Conservation (phyloP, 495 filamentous ascomycete species). For the Hypoxylon lenormandii region DNA sequence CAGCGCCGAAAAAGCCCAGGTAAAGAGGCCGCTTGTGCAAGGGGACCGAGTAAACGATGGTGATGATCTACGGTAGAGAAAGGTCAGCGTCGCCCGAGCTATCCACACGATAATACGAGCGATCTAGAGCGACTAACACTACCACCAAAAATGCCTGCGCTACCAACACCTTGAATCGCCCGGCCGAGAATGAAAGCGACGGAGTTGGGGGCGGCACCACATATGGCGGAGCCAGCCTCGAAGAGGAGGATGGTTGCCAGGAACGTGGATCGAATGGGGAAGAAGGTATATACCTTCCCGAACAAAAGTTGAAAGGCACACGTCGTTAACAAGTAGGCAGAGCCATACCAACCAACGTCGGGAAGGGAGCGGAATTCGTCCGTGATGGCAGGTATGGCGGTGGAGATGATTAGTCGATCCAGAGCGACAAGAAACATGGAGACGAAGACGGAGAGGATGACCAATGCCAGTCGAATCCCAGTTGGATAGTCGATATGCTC, state of each 20-base stretch:
- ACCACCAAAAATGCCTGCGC: slow-evolving; percentile 57
- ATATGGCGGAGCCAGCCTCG: slow-evolving; percentile 66
- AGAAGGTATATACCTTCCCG: slow-evolving; percentile 63
- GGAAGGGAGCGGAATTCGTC: slow-evolving; percentile 59
- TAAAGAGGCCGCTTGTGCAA: slow-evolving; percentile 61
- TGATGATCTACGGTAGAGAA: slow-evolving; percentile 44
- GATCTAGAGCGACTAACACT: slow-evolving; percentile 36
- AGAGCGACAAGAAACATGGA: slow-evolving; percentile 55
- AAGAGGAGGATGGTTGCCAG: slow-evolving; percentile 58
- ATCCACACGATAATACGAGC: background rate
- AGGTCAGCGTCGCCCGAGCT: slow-evolving; percentile 1
- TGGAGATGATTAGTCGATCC: slow-evolving; percentile 60
- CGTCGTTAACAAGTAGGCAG: slow-evolving; percentile 63
- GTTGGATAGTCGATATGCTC: slow-evolving; percentile 48
- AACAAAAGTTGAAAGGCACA: slow-evolving; percentile 62
- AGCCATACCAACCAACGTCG: slow-evolving; percentile 68
- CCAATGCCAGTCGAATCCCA: slow-evolving; percentile 45
- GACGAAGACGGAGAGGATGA: slow-evolving; percentile 51
- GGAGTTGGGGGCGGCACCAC: slow-evolving; percentile 66
- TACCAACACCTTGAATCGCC: slow-evolving; percentile 68
- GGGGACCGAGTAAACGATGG: slow-evolving; percentile 61
- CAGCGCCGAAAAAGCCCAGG: slow-evolving; percentile 57
- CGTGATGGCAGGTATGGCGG: slow-evolving; percentile 65
- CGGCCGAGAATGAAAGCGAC: slow-evolving; percentile 67
- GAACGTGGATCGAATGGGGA: slow-evolving; percentile 58